Evolutionary conservation across 169 alveolate species (phyloP).

Genomic region (Cryptosporidium parvum): DNA sequence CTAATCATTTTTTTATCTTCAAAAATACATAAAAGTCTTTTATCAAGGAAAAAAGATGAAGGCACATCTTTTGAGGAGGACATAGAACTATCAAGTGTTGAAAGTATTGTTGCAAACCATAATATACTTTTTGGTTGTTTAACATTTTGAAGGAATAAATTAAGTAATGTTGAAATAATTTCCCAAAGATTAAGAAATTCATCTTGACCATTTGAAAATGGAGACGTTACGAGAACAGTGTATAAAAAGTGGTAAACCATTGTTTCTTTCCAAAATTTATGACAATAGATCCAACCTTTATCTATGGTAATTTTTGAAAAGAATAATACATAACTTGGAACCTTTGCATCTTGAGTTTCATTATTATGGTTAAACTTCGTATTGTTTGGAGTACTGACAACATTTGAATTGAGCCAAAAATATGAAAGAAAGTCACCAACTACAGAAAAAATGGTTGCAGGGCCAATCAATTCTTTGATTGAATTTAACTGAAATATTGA

Average conservation of each 20-base stretch:
- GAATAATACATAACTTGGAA: slow-evolving; percentile 41
- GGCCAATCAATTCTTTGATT: slow-evolving; percentile 8
- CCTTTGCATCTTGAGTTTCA: not conserved
- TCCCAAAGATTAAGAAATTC: slow-evolving; percentile 46
- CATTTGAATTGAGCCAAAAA: slow-evolving; percentile 34
- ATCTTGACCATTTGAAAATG: slow-evolving; percentile 12
- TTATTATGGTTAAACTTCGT: not conserved
- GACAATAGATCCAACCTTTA: not conserved
- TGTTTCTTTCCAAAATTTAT: slow-evolving; percentile 53
- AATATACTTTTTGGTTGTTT: slow-evolving; percentile 70
- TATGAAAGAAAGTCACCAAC: slow-evolving; percentile 42
- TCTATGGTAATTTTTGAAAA: slow-evolving; percentile 39
- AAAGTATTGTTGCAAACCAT: slow-evolving; percentile 69
- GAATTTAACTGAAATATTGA: slow-evolving; percentile 42
- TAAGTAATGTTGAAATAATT: slow-evolving; percentile 23
- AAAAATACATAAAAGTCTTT: slow-evolving; percentile 16
- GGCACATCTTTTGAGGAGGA: slow-evolving; percentile 27
- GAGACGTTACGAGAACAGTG: slow-evolving; percentile 7
- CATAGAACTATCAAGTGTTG: slow-evolving; percentile 59
- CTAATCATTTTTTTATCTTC: slow-evolving; percentile 37
- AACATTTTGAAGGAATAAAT: slow-evolving; percentile 22
- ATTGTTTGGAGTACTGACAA: not conserved
- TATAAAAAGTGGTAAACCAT: slow-evolving; percentile 51
- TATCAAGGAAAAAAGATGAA: slow-evolving; percentile 38
- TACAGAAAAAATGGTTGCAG: slow-evolving; percentile 19